phyloP scores from a whole-genome alignment of 164 flowering plant species.

The Liquidambar formosana region DNA sequence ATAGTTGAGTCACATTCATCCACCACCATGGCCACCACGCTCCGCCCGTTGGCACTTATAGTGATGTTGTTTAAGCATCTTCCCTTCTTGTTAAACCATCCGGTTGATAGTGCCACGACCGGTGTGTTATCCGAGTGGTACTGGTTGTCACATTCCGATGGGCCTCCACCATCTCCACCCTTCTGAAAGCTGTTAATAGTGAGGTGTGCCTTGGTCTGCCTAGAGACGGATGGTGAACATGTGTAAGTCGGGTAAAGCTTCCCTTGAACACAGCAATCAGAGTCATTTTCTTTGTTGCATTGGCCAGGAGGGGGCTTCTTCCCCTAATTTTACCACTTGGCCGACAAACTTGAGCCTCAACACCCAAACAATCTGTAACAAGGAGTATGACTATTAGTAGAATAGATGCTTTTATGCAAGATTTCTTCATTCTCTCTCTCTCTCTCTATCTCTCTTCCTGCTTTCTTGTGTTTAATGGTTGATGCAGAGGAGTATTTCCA shows the following conservation, averaged over 20 bases:
- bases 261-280: constrained; percentile 27
- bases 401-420: neutral
- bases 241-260: constrained; percentile 23
- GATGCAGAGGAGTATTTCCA: no score
- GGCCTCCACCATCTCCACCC: constrained; percentile 32
- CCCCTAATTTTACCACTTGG: constrained; percentile 28
- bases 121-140: neutral
- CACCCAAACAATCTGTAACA: neutral
- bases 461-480: neutral
- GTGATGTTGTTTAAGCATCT: constrained; percentile 21
- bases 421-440: neutral
- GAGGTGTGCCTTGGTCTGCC: constrained; percentile 21
- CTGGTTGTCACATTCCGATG: constrained; percentile 25
- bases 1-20: constrained; percentile 24
- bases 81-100: constrained; percentile 15
- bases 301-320: constrained; percentile 17
- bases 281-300: constrained; percentile 28
- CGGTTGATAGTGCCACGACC: constrained; percentile 17
- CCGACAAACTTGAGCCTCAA: neutral
- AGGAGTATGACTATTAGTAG: neutral
- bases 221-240: constrained; percentile 34
- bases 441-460: neutral
- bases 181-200: constrained; percentile 32
- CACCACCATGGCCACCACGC: constrained; percentile 19
- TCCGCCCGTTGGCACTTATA: constrained; percentile 14